Evolutionary conservation across 805 yeast genomes (phyloP).

Genomic region (Lachancea thermotolerans): DNA sequence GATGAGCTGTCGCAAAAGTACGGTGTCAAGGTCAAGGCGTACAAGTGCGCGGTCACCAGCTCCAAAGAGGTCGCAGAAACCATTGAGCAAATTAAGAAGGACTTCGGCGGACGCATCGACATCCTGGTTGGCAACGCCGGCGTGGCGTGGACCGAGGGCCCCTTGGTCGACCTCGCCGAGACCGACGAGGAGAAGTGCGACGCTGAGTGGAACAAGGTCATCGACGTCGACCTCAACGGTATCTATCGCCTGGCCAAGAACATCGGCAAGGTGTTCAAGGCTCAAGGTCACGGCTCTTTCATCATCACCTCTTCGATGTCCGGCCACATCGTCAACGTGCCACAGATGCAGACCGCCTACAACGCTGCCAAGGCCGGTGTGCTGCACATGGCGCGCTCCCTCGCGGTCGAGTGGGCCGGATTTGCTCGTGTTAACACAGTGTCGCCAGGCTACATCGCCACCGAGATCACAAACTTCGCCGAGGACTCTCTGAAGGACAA

Average conservation of each 20-base stretch:
- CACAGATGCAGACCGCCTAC: conserved; percentile 80
- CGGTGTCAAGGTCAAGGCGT: conserved; percentile 56
- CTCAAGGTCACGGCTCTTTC: conserved; percentile 73
- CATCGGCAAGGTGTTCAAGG: conserved; percentile 64
- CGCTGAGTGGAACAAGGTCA: conserved; percentile 62
- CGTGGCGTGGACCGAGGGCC: conserved; percentile 70
- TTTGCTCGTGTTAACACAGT: conserved; percentile 80
- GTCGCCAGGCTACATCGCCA: conserved; percentile 80
- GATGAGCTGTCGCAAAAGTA: conserved; percentile 41
- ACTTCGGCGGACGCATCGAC: conserved; percentile 71
- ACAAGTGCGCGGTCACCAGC: conserved; percentile 27
- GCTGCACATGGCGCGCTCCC: conserved; percentile 63
- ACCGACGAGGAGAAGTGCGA: conserved; percentile 40
- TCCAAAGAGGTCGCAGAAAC: conserved; percentile 22
- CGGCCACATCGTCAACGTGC: conserved; percentile 78
- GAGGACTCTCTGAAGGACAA: conserved; percentile 38
- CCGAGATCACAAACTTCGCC: conserved; percentile 52
- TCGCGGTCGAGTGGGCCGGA: conserved; percentile 82
- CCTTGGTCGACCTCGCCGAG: conserved; percentile 39
- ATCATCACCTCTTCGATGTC: conserved; percentile 86
- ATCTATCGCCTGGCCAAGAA: conserved; percentile 73
- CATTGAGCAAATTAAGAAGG: conserved; percentile 40
- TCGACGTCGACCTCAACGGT: conserved; percentile 72
- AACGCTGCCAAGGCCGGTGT: conserved; percentile 85
- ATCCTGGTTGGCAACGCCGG: conserved; percentile 91